These are phyloP conservation scores for Coemansia sp. DNA, from an alignment of 192 early-diverging fungal genomes.

Conservation along the genomic window DNA sequence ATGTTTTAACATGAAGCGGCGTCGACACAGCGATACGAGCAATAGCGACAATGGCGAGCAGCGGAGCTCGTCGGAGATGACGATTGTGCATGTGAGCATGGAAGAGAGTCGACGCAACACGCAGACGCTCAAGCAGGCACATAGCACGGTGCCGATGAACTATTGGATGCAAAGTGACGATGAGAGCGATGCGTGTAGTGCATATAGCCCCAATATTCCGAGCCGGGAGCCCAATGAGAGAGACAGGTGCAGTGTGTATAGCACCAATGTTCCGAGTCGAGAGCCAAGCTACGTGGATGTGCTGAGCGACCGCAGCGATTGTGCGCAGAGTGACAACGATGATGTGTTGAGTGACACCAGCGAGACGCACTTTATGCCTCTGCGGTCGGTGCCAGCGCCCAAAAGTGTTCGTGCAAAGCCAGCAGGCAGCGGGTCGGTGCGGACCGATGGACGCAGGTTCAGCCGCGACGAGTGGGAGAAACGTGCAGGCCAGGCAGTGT, in stretches of 20 bases:
- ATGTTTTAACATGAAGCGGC: slow-evolving; percentile 28
- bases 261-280: not conserved
- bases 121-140: not conserved
- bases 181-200: not conserved
- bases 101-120: slow-evolving; percentile 16
- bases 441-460: slow-evolving; percentile 2
- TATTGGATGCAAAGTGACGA: slow-evolving; percentile 37
- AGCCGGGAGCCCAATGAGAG: not conserved
- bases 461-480: slow-evolving; percentile 42
- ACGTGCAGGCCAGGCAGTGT: slow-evolving; percentile 24
- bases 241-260: not conserved
- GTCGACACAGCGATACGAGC: slow-evolving; percentile 20
- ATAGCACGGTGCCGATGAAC: slow-evolving; percentile 24
- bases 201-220: not conserved
- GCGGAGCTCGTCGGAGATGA: slow-evolving; percentile 8
- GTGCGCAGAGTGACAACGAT: not conserved
- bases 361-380: slow-evolving; percentile 10
- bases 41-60: slow-evolving; percentile 1
- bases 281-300: not conserved
- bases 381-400: slow-evolving; percentile 18
- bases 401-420: not conserved
- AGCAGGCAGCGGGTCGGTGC: not conserved
- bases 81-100: slow-evolving; percentile 33
- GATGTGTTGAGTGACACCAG: not conserved
- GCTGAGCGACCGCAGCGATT: no score